Conservation (phyloP, 257 asterid genomes). For the Gentiana dahurica region DNA sequence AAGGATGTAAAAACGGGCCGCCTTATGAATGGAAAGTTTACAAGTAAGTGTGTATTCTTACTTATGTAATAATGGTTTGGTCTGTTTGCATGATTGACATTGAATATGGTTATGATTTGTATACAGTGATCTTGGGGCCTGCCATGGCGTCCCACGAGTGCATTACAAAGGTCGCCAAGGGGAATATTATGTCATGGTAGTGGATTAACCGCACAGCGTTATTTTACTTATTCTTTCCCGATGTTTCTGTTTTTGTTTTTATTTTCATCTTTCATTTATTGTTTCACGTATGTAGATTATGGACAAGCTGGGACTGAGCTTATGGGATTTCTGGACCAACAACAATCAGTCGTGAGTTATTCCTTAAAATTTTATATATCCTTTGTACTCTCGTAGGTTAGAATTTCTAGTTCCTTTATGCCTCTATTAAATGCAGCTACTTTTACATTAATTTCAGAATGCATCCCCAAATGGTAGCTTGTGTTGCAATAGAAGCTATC, state of each 20-base stretch:
- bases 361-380: not conserved
- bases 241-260: not conserved
- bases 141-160: conserved; percentile 87
- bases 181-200: conserved; percentile 74
- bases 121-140: conserved; percentile 63
- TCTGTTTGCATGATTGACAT: conserved; percentile 5
- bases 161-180: conserved; percentile 82
- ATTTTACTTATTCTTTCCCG: conserved; percentile 1
- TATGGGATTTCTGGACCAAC: conserved; percentile 92
- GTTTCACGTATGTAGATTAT: conserved; percentile 50
- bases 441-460: conserved; percentile 37
- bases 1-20: conserved; percentile 76
- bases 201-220: not conserved
- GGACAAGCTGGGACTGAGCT: conserved; percentile 69
- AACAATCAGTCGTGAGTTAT: conserved; percentile 50
- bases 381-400: not conserved
- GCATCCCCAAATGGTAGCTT: conserved; percentile 89
- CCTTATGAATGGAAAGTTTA: conserved; percentile 89
- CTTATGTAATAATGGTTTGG: not conserved
- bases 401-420: not conserved
- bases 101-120: conserved; percentile 11
- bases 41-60: conserved; percentile 33
- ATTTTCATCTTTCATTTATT: not conserved
- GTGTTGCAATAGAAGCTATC: conserved; percentile 85
- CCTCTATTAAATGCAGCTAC: not conserved